These are phyloP conservation scores for Cadophora malorum DNA, from an alignment of 2,329 filamentous ascomycete species.

Conservation along the genomic window DNA sequence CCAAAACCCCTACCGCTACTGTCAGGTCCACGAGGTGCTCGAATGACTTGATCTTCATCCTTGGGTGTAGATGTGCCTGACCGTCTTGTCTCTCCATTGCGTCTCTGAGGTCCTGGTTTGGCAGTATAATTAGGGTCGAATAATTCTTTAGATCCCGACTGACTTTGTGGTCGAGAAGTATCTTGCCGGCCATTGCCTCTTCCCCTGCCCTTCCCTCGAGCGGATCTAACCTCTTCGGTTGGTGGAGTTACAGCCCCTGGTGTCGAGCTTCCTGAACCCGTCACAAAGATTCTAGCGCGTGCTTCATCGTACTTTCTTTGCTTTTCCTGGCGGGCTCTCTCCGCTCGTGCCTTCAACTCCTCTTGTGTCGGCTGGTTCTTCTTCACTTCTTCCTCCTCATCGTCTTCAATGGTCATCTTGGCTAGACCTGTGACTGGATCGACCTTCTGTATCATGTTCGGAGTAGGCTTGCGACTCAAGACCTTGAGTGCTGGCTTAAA, in stretches of 20 bases:
- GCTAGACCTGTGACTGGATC: constrained; percentile 59
- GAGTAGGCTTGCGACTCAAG: constrained; percentile 79
- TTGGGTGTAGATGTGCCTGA: constrained; percentile 56
- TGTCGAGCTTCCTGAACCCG: constrained; percentile 63
- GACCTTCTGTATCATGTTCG: constrained; percentile 63
- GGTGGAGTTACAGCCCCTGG: constrained; percentile 69
- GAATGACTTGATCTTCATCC: constrained; percentile 71
- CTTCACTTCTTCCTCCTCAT: constrained; percentile 72
- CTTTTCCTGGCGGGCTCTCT: constrained; percentile 85
- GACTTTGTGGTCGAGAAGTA: constrained; percentile 45
- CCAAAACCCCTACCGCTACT: constrained; percentile 78
- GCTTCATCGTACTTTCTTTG: constrained; percentile 89
- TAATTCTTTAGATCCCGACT: constrained; percentile 61
- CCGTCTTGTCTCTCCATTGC: constrained; percentile 49
- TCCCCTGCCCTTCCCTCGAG: constrained; percentile 56
- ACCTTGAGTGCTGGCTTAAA: constrained; percentile 87
- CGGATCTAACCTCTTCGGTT: constrained; percentile 56
- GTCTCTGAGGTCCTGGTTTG: constrained; percentile 62
- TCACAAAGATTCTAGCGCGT: constrained; percentile 83
- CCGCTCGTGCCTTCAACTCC: constrained; percentile 78
- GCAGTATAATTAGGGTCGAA: constrained; percentile 78
- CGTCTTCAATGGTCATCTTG: constrained; percentile 56
- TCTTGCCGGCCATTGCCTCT: constrained; percentile 48
- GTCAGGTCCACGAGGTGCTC: constrained; percentile 80
- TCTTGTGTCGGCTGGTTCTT: constrained; percentile 72